phyloP scores from a whole-genome alignment of 2,329 filamentous ascomycete genomes.

The Davidsoniella australis region DNA sequence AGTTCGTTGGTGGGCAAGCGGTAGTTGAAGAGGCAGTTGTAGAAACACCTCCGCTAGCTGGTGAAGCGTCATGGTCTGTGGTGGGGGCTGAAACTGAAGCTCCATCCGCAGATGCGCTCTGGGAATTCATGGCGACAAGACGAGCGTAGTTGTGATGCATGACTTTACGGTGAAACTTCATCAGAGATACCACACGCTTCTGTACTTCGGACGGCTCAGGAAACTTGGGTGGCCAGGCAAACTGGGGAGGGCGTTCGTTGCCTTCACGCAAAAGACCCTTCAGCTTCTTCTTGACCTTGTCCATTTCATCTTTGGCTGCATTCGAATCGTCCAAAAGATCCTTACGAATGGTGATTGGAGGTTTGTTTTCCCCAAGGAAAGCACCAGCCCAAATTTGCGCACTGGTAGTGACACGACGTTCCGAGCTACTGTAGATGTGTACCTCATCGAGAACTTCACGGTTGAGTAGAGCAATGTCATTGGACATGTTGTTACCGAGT shows the following conservation, averaged over 20 bases:
- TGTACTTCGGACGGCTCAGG: constrained; percentile 90
- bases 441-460: constrained; percentile 83
- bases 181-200: constrained; percentile 77
- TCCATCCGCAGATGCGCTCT: background rate
- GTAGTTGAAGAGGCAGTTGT: background rate
- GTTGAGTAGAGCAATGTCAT: constrained; percentile 85
- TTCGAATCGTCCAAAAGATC: constrained; percentile 94
- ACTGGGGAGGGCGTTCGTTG: constrained; percentile 84
- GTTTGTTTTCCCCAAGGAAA: constrained; percentile 74
- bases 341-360: constrained; percentile 79
- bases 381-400: constrained; percentile 89
- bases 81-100: background rate
- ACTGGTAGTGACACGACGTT: constrained; percentile 83
- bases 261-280: constrained; percentile 83
- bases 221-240: constrained; percentile 93
- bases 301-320: constrained; percentile 96
- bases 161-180: constrained; percentile 91
- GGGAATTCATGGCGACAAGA: constrained; percentile 34
- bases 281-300: constrained; percentile 98
- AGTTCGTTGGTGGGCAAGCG: constrained; percentile 18
- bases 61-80: background rate
- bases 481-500: constrained; percentile 86
- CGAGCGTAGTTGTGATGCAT: constrained; percentile 90
- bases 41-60: background rate
- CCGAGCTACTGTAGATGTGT: constrained; percentile 87